Evolutionary conservation across 2,329 filamentous ascomycete genomes (phyloP).

Genomic region (Aureobasidium lini): DNA sequence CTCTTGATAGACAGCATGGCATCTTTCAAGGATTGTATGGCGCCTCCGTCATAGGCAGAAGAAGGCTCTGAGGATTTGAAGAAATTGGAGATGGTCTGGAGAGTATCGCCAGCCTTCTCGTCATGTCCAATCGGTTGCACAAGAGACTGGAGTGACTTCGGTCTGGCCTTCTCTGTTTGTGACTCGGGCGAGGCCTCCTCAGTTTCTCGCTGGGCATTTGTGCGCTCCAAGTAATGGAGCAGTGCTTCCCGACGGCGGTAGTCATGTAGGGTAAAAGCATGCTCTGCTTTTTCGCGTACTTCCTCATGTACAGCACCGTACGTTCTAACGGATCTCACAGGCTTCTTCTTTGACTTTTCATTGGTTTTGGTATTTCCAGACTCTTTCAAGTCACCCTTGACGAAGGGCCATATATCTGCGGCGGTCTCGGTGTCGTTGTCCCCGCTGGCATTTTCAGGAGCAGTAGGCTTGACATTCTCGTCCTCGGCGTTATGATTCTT

Average conservation of each 20-base stretch:
- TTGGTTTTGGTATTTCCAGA: neutral
- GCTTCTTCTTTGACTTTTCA: no score
- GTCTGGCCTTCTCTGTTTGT: neutral
- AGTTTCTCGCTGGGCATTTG: no score
- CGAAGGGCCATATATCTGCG: neutral
- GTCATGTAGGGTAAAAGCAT: no score
- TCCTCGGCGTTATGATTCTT: neutral
- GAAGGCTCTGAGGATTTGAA: neutral
- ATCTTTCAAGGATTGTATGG: neutral
- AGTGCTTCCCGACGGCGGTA: no score
- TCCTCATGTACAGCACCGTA: no score
- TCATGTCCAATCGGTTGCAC: neutral
- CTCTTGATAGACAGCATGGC: slow-evolving; percentile 7
- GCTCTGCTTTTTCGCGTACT: no score
- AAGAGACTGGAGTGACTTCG: neutral
- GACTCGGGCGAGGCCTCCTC: no score
- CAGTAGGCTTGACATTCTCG: neutral
- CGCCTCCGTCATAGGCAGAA: neutral
- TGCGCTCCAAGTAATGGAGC: no score
- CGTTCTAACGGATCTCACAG: no score
- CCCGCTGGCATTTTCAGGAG: neutral
- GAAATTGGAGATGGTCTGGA: neutral
- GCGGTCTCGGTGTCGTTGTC: neutral
- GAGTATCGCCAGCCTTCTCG: neutral
- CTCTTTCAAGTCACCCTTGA: neutral